phyloP scores from a whole-genome alignment of 371 early-diverging fungal genomes.

The Dichotomocladium elegans region DNA sequence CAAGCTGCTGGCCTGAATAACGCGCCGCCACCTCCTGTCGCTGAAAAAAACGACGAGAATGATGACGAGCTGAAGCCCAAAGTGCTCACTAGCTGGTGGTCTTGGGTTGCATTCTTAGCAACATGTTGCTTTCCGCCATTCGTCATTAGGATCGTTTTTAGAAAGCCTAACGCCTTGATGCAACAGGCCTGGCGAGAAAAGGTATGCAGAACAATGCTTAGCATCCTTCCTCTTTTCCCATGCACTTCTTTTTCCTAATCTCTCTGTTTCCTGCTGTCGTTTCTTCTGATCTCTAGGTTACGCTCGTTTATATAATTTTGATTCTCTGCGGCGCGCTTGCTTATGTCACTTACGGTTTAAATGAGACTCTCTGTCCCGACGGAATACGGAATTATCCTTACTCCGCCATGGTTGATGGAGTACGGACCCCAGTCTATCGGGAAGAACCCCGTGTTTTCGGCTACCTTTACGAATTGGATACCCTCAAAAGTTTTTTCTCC shows the following conservation, averaged over 20 bases:
- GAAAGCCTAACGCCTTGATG: conserved; percentile 39
- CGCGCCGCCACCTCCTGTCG: neutral
- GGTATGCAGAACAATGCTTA: conserved; percentile 27
- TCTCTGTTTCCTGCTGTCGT: too few species aligned
- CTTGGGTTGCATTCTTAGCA: conserved; percentile 47
- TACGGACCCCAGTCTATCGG: conserved; percentile 30
- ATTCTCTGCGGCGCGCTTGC: conserved; percentile 62
- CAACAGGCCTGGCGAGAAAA: conserved; percentile 74
- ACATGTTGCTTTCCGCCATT: conserved; percentile 57
- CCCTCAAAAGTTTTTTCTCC: conserved; percentile 32
- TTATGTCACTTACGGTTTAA: conserved; percentile 68
- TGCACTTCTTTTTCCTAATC: too few species aligned
- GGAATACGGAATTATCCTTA: conserved; percentile 23
- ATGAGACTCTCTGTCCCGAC: conserved; percentile 46
- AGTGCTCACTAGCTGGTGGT: conserved; percentile 49
- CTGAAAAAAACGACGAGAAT: conserved; percentile 14
- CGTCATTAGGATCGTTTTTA: conserved; percentile 43
- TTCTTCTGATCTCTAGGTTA: conserved; percentile 32
- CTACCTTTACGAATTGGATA: conserved; percentile 34
- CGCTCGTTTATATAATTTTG: conserved; percentile 64
- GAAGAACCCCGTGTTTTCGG: conserved; percentile 48
- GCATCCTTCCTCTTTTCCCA: too few species aligned
- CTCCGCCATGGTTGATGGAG: conserved; percentile 17
- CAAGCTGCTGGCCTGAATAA: conserved; percentile 19
- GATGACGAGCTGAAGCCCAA: conserved; percentile 34